Evolutionary conservation across 805 yeast species (phyloP).

Genomic region (Dipodascopsis uninucleata): DNA sequence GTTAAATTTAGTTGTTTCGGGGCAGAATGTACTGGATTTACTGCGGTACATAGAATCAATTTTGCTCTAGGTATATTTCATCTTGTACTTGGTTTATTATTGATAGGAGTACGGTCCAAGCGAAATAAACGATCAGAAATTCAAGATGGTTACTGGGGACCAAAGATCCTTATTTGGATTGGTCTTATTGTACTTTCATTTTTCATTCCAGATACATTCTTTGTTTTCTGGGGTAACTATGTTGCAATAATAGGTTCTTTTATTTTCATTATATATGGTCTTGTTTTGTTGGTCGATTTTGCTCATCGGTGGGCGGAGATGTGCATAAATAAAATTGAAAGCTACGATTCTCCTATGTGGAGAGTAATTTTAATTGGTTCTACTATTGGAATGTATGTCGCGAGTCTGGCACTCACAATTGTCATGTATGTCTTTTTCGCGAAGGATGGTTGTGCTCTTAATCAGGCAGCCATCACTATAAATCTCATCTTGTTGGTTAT

Average conservation of each 20-base stretch:
- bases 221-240: slow-evolving; percentile 85
- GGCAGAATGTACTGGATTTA: slow-evolving; percentile 82
- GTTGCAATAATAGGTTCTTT: slow-evolving; percentile 81
- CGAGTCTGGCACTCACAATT: slow-evolving; percentile 66
- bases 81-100: slow-evolving; percentile 58
- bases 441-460: slow-evolving; percentile 76
- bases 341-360: slow-evolving; percentile 74
- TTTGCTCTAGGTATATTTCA: slow-evolving; percentile 83
- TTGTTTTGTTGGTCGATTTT: slow-evolving; percentile 86
- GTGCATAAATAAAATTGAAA: slow-evolving; percentile 85
- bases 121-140: slow-evolving; percentile 71
- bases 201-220: slow-evolving; percentile 81
- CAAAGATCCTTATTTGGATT: slow-evolving; percentile 62
- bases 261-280: slow-evolving; percentile 81
- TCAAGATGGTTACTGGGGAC: slow-evolving; percentile 90
- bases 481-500: slow-evolving; percentile 64
- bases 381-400: slow-evolving; percentile 77
- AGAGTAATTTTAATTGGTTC: slow-evolving; percentile 77
- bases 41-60: slow-evolving; percentile 88
- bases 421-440: slow-evolving; percentile 83
- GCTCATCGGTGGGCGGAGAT: slow-evolving; percentile 99
- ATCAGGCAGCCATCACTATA: slow-evolving; percentile 77
- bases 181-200: slow-evolving; percentile 59
- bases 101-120: slow-evolving; percentile 74
- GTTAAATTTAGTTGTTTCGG: slow-evolving; percentile 75